These are phyloP conservation scores for Tephrocybe sp. DNA, from an alignment of 768 basidiomycete genomes.

Conservation along the genomic window DNA sequence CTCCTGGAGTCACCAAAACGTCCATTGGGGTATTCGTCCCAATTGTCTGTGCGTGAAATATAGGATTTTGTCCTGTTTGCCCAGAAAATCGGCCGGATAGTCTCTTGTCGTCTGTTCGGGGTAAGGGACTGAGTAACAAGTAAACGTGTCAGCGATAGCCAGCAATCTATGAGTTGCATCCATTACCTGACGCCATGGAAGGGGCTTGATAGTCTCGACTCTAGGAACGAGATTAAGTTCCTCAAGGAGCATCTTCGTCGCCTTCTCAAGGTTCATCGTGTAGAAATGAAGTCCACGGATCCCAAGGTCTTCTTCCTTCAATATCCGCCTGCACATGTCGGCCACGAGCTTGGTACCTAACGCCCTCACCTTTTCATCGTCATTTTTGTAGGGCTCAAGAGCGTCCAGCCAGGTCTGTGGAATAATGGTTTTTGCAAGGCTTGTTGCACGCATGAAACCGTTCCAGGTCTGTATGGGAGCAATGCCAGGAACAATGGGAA, in stretches of 20 bases:
- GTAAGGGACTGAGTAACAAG: conserved; percentile 70
- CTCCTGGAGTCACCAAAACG: conserved; percentile 96
- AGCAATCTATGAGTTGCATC: not conserved
- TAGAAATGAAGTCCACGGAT: conserved; percentile 94
- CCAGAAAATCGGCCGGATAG: conserved; percentile 98
- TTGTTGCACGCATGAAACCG: conserved; percentile 84
- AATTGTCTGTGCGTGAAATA: conserved; percentile 93
- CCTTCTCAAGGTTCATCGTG: conserved; percentile 96
- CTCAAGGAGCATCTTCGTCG: conserved; percentile 91
- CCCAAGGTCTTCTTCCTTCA: conserved; percentile 72
- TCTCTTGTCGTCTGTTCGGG: conserved; percentile 85
- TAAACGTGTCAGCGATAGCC: conserved; percentile 14
- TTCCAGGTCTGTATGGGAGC: conserved; percentile 97
- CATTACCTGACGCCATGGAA: conserved; percentile 93
- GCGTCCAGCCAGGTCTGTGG: conserved; percentile 73
- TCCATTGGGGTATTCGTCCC: conserved; percentile 99
- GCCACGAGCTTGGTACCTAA: conserved; percentile 94
- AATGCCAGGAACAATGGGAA: conserved; percentile 92
- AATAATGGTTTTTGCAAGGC: conserved; percentile 73
- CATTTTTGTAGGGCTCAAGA: conserved; percentile 83
- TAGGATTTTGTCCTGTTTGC: conserved; percentile 96
- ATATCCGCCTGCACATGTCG: conserved; percentile 87
- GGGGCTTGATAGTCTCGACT: conserved; percentile 87
- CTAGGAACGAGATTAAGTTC: conserved; percentile 87
- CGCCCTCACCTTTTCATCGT: conserved; percentile 91